Evolutionary conservation across 1,284 basidiomycete genomes (phyloP).

Genomic region (Cutaneotrichosporon mucoides): DNA sequence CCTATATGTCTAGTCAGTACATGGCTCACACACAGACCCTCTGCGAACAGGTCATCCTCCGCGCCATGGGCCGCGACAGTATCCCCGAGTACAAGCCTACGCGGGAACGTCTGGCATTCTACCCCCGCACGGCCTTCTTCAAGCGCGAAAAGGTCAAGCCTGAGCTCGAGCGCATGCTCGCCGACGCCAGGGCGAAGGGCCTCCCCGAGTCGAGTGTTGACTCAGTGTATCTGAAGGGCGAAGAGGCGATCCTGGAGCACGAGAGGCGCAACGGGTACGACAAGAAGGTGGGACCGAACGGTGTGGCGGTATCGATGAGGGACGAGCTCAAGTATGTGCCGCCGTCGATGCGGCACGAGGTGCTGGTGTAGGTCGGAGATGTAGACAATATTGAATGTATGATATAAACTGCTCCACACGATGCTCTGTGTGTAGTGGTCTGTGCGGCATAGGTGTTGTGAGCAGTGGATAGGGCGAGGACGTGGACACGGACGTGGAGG

Average conservation of each 20-base stretch:
- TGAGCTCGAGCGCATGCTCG: conserved; percentile 28
- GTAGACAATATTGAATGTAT: not conserved
- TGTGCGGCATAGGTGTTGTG: no score
- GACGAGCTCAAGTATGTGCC: not conserved
- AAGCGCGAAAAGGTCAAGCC: conserved; percentile 22
- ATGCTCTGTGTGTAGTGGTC: not conserved
- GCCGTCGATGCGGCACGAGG: not conserved
- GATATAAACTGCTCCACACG: not conserved
- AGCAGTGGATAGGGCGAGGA: no score
- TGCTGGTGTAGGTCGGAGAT: not conserved
- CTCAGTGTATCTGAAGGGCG: conserved; percentile 27
- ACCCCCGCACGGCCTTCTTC: conserved; percentile 31
- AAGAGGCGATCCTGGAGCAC: conserved; percentile 28
- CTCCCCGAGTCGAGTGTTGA: conserved; percentile 16
- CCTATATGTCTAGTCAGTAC: no score
- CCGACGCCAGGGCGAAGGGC: conserved; percentile 21
- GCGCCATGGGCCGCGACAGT: conserved; percentile 22
- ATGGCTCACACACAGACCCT: conserved; percentile 19
- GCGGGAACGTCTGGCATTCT: conserved; percentile 19
- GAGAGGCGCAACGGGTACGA: conserved; percentile 32
- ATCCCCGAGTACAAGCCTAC: conserved; percentile 32
- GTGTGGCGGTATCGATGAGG: conserved; percentile 2
- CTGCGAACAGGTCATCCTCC: conserved; percentile 36
- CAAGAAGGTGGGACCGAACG: conserved; percentile 25
- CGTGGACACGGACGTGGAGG: no score